Evolutionary conservation across 306 rosid genomes (phyloP).

Genomic region (peach (Prunus persica)): DNA sequence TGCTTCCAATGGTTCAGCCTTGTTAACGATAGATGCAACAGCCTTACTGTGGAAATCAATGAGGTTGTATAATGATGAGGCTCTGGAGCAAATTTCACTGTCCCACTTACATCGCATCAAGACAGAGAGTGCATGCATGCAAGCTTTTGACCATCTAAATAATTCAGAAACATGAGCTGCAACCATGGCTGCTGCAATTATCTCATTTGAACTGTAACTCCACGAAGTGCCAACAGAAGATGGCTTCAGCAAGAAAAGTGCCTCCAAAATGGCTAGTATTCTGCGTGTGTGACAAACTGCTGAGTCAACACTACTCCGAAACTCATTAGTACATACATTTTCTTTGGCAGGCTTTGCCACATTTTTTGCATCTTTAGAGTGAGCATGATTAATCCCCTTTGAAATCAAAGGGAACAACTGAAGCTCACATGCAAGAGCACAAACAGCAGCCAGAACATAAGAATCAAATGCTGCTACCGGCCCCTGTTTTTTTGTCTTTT

Average conservation of each 20-base stretch:
- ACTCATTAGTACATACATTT: conserved; percentile 48
- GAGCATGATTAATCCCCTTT: conserved; percentile 46
- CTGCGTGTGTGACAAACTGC: conserved; percentile 86
- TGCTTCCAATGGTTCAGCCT: conserved; percentile 93
- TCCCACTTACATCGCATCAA: conserved; percentile 94
- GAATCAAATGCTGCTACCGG: conserved; percentile 96
- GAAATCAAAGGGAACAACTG: conserved; percentile 80
- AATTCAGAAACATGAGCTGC: conserved; percentile 97
- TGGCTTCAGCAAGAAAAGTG: conserved; percentile 83
- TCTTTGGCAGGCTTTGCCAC: conserved; percentile 48
- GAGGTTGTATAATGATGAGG: conserved; percentile 86
- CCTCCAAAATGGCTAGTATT: conserved; percentile 87
- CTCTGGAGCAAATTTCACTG: conserved; percentile 76
- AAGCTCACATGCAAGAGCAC: conserved; percentile 96
- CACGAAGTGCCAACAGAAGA: conserved; percentile 97
- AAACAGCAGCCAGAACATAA: conserved; percentile 93
- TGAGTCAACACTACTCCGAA: conserved; percentile 64
- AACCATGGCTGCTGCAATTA: conserved; percentile 99
- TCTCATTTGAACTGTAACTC: conserved; percentile 96
- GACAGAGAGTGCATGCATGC: conserved; percentile 92
- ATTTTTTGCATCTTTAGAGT: conserved; percentile 40
- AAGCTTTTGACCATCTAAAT: conserved; percentile 91
- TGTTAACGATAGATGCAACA: conserved; percentile 82
- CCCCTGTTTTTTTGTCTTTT: conserved; percentile 74
- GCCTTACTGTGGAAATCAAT: conserved; percentile 90